A percentile compares a stretch with the other conserved stretches of the same genome.
These are phyloP conservation scores for Botrytis pseudocinerea DNA, from an alignment of 2,329 filamentous ascomycete genomes.

Conservation along the genomic window DNA sequence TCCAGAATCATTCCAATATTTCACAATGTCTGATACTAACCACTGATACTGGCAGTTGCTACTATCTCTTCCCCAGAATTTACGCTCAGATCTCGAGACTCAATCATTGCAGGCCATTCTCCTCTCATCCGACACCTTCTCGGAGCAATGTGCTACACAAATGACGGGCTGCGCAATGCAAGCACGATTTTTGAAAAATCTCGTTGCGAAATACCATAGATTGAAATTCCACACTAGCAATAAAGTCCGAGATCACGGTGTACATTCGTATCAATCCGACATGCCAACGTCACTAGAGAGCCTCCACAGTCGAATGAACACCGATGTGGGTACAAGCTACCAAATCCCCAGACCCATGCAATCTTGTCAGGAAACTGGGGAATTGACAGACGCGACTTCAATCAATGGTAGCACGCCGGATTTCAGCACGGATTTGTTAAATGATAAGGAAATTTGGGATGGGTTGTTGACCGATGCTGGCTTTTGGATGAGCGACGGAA, in stretches of 20 bases:
- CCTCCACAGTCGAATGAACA: neutral
- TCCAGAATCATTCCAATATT: neutral
- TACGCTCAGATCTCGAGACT: slow-evolving; percentile 27
- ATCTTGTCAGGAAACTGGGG: neutral
- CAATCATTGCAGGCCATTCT: slow-evolving; percentile 26
- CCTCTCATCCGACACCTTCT: slow-evolving; percentile 33
- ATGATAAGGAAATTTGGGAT: slow-evolving; percentile 38
- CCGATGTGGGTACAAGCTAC: neutral
- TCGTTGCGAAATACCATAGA: slow-evolving; percentile 30
- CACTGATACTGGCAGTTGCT: neutral
- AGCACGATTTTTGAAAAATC: slow-evolving; percentile 39
- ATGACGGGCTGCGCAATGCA: slow-evolving; percentile 41
- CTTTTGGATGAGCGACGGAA: slow-evolving; percentile 38
- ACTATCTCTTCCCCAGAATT: slow-evolving; percentile 2
- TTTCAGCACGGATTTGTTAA: slow-evolving; percentile 24
- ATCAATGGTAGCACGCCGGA: neutral
- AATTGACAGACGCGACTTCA: neutral
- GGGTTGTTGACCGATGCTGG: slow-evolving; percentile 39
- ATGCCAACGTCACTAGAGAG: no score
- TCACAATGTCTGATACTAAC: neutral
- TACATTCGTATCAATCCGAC: neutral
- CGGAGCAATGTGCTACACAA: slow-evolving; percentile 37
- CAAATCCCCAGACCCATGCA: neutral
- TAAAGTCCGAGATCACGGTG: neutral
- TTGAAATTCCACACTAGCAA: slow-evolving; percentile 17